phyloP scores from a whole-genome alignment of 352 stramenopile genomes.

The Aphanomyces cochlioides region DNA sequence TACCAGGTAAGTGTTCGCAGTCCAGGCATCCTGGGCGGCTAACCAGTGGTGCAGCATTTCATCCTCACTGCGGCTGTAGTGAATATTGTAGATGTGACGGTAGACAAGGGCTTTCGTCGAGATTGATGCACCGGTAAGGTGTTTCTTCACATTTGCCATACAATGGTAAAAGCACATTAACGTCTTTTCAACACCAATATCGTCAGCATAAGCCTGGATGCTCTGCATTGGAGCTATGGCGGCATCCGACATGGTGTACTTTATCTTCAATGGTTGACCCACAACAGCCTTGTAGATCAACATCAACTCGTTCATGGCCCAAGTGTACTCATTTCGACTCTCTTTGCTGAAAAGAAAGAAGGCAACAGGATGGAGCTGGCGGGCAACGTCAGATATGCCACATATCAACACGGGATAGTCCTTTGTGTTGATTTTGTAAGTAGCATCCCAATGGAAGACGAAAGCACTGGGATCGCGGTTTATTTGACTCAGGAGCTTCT shows the following conservation, averaged over 20 bases:
- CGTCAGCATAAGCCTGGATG: neutral
- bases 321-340: neutral
- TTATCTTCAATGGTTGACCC: neutral
- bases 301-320: neutral
- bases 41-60: neutral
- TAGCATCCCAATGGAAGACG: constrained; percentile 10
- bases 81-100: neutral
- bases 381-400: neutral
- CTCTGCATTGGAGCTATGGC: neutral
- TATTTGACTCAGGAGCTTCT: neutral
- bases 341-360: constrained; percentile 6
- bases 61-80: constrained; percentile 2
- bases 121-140: neutral
- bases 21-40: neutral
- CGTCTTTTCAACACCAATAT: neutral
- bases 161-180: neutral
- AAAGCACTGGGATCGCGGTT: neutral
- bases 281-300: neutral
- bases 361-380: constrained; percentile 13
- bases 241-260: neutral
- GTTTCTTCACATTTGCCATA: neutral
- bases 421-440: constrained; percentile 20
- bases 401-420: constrained; percentile 20
- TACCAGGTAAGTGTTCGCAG: neutral
- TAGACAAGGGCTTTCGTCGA: neutral